These are phyloP conservation scores for Aspergillus bombycis DNA, from an alignment of 2,329 filamentous ascomycete species.

Conservation along the genomic window DNA sequence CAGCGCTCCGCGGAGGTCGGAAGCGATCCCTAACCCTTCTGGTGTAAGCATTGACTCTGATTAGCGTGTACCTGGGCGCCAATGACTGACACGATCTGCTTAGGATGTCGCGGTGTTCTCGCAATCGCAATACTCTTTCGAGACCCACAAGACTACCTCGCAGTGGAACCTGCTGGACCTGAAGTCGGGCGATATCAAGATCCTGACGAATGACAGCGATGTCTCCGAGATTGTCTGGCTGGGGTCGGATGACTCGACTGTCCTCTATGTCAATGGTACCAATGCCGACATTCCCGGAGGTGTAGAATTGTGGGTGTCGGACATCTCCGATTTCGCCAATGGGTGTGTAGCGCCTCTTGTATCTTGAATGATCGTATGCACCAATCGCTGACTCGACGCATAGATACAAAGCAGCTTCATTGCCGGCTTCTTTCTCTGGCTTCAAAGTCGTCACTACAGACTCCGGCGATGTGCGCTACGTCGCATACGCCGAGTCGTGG, in stretches of 20 bases:
- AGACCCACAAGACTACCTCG: conserved; percentile 65
- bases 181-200: conserved; percentile 64
- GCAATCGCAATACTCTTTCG: conserved; percentile 78
- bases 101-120: conserved; percentile 53
- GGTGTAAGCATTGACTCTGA: conserved; percentile 33
- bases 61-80: not conserved
- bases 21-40: conserved; percentile 43
- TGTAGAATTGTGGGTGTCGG: conserved; percentile 43
- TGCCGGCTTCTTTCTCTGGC: conserved; percentile 42
- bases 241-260: conserved; percentile 63
- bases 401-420: conserved; percentile 43
- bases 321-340: conserved; percentile 34
- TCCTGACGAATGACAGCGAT: conserved; percentile 66
- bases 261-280: conserved; percentile 59
- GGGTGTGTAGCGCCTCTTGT: conserved; percentile 28
- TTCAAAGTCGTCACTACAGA: conserved; percentile 41
- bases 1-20: conserved; percentile 40
- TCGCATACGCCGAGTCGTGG: conserved; percentile 64
- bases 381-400: not conserved
- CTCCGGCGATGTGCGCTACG: conserved; percentile 54
- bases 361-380: not conserved
- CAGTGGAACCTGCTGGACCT: conserved; percentile 73
- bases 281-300: conserved; percentile 45
- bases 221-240: conserved; percentile 79
- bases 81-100: conserved; percentile 4